Evolutionary conservation across 352 stramenopile genomes (phyloP).

Genomic region (Globisporangium megalacanthum): DNA sequence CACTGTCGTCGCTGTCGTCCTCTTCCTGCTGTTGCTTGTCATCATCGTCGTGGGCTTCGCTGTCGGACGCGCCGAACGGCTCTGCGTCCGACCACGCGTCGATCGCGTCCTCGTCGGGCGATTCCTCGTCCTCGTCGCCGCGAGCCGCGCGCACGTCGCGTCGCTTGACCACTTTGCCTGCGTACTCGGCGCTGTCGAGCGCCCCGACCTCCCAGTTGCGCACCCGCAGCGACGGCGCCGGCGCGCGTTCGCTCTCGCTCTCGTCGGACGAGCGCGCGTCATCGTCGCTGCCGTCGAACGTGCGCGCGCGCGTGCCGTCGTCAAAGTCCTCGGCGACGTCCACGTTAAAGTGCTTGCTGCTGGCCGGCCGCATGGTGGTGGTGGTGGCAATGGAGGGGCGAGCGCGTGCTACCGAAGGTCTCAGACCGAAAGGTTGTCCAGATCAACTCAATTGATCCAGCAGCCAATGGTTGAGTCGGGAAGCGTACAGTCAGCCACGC

Average conservation of each 20-base stretch:
- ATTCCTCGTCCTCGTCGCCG: slow-evolving; percentile 26
- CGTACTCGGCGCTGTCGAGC: slow-evolving; percentile 54
- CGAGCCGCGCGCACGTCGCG: slow-evolving; percentile 30
- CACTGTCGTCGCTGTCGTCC: slow-evolving; percentile 26
- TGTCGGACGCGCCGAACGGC: slow-evolving; percentile 70
- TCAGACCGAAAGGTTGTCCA: too few relatives aligned
- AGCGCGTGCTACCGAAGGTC: too few relatives aligned
- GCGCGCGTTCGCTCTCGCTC: slow-evolving; percentile 27
- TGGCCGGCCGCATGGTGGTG: neutral
- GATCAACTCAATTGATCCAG: too few relatives aligned
- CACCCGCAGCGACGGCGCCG: slow-evolving; percentile 63
- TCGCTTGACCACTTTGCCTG: slow-evolving; percentile 74
- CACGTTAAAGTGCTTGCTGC: slow-evolving; percentile 59
- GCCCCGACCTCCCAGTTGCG: slow-evolving; percentile 64
- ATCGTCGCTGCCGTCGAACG: slow-evolving; percentile 20
- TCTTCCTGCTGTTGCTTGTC: slow-evolving; percentile 26
- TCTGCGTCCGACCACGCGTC: slow-evolving; percentile 78
- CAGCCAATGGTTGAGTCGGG: too few relatives aligned
- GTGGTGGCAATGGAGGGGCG: too few relatives aligned
- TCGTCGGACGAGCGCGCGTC: slow-evolving; percentile 12
- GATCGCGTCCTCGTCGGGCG: slow-evolving; percentile 70
- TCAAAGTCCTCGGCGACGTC: slow-evolving; percentile 80
- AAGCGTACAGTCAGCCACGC: too few relatives aligned
- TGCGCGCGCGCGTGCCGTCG: slow-evolving; percentile 61
- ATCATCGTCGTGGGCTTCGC: slow-evolving; percentile 31